Base-by-base conservation (phyloP, 108 stramenopile genomes). In the Cyclotella baltica region DNA sequence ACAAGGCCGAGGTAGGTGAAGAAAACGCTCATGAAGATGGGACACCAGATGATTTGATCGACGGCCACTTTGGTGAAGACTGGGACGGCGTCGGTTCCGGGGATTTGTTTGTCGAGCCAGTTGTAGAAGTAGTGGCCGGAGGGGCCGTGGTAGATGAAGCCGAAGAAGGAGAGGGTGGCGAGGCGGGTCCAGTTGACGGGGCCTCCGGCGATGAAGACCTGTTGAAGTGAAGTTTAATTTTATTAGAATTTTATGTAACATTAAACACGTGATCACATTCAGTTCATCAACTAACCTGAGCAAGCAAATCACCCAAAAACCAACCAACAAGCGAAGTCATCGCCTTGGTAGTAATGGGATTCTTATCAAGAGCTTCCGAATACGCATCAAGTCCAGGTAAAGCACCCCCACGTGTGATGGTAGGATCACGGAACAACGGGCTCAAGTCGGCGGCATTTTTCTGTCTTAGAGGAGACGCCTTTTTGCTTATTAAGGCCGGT, bases 111-210 rank as follows among this genome's bases (percentile, higher is more conserved):
- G 72, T 98, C 98, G 38, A 98, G 88, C 90, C 95, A 97, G 88
- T 97, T 96, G 96, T 98, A 98, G 86, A 98, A 98, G 88, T 89
- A 98, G 87, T 98, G 98, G 59, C 98, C 98, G 57, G 96, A 96
- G 40, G 98, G 97, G 48, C 98, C 98, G 89, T 98, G 98, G 88
- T 97, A 96, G 53, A 98, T 86, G 84, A 97, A 90, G 69, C 98
- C 98, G 78, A 98, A 98, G 71, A 89, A 88, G 34, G 93, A 88
- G 65, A 98, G 91, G 75, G 86, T 97, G 73, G 91, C 88, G 86
- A 98, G 95, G 67, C 98, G 95, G 84, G 91, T 94, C 77, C 92
- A 73, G 87, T 98, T 97, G 75, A 98, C 89, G 48, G 96, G 90
- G 47, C 93, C 97, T 58, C 93, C 89, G 56, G 83, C 85, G 76